A percentile compares a stretch with the other conserved stretches of the same genome.
These are phyloP conservation scores for Parastagonospora nodorum DNA, from an alignment of 2,329 filamentous ascomycete species.

Conservation along the genomic window DNA sequence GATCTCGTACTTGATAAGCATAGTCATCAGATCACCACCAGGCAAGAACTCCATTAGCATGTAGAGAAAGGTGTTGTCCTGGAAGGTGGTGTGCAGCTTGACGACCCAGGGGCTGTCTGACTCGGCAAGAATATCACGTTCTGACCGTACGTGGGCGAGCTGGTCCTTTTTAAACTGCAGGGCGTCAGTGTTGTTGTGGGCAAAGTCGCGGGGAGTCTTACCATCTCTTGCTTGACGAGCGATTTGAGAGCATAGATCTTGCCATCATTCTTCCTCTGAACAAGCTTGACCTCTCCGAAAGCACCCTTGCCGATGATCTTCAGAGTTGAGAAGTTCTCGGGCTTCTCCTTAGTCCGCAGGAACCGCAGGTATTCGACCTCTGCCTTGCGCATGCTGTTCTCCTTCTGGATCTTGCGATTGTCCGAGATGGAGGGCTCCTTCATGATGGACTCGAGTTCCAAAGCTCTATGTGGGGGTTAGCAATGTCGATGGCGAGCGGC, in stretches of 20 bases:
- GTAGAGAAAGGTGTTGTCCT: slow-evolving; percentile 94
- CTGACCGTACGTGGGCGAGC: slow-evolving; percentile 92
- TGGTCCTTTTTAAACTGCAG: slow-evolving; percentile 91
- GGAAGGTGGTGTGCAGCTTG: slow-evolving; percentile 97
- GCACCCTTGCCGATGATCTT: slow-evolving; percentile 99
- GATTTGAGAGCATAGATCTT: slow-evolving; percentile 99
- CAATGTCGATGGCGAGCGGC: background rate
- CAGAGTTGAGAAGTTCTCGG: slow-evolving; percentile 92
- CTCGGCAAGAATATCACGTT: slow-evolving; percentile 96
- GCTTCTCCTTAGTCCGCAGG: slow-evolving; percentile 88
- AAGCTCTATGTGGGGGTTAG: slow-evolving; percentile 66
- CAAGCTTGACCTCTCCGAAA: slow-evolving; percentile 96
- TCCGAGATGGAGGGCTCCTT: slow-evolving; percentile 76
- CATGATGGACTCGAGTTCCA: slow-evolving; percentile 87
- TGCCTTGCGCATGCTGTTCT: slow-evolving; percentile 81
- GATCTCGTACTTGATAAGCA: slow-evolving; percentile 99
- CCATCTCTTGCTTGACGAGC: slow-evolving; percentile 97
- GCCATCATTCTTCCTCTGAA: slow-evolving; percentile 93
- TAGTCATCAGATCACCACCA: slow-evolving; percentile 98
- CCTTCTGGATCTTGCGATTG: slow-evolving; percentile 80
- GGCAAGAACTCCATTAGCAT: slow-evolving; percentile 99
- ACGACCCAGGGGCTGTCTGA: slow-evolving; percentile 99
- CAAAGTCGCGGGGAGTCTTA: slow-evolving; percentile 25
- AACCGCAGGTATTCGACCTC: slow-evolving; percentile 94
- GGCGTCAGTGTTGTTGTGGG: slow-evolving; percentile 19